These are phyloP conservation scores for Acanthamoeba quina DNA, from an alignment of 208 protist genomes.

Conservation along the genomic window DNA sequence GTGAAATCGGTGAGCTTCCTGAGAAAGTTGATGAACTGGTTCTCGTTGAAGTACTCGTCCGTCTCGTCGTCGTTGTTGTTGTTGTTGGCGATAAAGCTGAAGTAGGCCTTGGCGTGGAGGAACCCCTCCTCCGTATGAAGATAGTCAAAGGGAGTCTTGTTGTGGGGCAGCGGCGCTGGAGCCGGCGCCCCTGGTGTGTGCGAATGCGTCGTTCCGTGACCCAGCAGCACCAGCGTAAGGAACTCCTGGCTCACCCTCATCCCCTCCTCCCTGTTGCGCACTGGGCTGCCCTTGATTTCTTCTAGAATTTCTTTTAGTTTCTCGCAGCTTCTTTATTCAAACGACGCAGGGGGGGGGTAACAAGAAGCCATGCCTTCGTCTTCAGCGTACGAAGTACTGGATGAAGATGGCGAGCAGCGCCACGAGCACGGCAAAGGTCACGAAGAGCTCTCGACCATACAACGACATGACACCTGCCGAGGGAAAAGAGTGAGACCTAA, in stretches of 20 bases:
- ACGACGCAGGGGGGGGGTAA: neutral
- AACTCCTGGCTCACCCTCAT: conserved; percentile 65
- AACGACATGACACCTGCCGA: neutral
- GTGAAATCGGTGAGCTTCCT: conserved; percentile 75
- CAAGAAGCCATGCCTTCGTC: neutral
- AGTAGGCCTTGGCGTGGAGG: conserved; percentile 51
- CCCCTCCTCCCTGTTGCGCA: neutral
- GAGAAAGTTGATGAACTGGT: conserved; percentile 74
- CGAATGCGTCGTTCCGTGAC: neutral
- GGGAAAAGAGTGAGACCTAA: neutral
- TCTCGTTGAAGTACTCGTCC: conserved; percentile 61
- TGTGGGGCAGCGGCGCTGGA: conserved; percentile 4
- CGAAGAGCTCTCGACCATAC: conserved; percentile 62
- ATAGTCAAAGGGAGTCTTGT: conserved; percentile 64
- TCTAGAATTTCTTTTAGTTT: neutral
- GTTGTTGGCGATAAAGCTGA: conserved; percentile 21
- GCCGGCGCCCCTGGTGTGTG: neutral
- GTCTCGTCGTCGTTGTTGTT: neutral
- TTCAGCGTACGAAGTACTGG: neutral
- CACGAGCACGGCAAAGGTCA: conserved; percentile 29
- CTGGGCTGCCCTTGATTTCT: neutral
- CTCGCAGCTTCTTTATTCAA: neutral
- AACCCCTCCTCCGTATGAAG: conserved; percentile 72
- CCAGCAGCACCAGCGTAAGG: conserved; percentile 6
- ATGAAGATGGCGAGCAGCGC: conserved; percentile 55